These are phyloP conservation scores for Fraxinus paxiana DNA, from an alignment of 305 asterid genomes.

Conservation along the genomic window DNA sequence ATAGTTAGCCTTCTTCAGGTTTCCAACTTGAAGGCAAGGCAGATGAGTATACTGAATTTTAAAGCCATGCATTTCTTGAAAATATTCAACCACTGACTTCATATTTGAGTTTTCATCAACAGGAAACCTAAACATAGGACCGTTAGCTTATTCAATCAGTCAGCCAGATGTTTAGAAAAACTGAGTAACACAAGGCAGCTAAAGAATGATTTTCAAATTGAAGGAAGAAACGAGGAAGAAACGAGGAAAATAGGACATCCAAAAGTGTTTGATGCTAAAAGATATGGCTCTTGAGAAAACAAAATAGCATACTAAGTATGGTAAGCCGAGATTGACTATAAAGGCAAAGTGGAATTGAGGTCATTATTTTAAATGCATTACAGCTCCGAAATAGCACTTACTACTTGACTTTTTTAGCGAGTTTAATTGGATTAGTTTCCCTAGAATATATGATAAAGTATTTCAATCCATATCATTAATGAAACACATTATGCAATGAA, in stretches of 20 bases:
- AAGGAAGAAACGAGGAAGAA: neutral
- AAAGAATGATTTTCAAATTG: neutral
- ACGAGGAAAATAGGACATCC: neutral
- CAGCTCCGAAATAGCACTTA: neutral
- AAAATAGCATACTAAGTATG: neutral
- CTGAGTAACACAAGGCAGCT: neutral
- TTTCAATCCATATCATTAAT: neutral
- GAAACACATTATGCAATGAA: conserved; percentile 1
- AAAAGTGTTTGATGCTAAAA: neutral
- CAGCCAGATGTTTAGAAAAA: neutral
- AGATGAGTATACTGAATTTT: conserved; percentile 84
- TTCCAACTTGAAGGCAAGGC: conserved; percentile 99
- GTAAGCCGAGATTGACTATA: neutral
- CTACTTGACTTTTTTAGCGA: neutral
- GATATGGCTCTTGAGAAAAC: neutral
- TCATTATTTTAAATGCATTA: neutral
- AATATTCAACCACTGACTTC: conserved; percentile 94
- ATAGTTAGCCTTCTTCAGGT: conserved; percentile 95
- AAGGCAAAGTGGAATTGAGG: neutral
- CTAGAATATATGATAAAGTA: neutral
- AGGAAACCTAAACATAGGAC: conserved; percentile 61
- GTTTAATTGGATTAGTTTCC: neutral
- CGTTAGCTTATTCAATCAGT: neutral
- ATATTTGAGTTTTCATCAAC: conserved; percentile 80
- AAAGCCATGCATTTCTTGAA: conserved; percentile 90